phyloP scores from a whole-genome alignment of 352 stramenopile genomes.

The Blastocystis sp. region DNA sequence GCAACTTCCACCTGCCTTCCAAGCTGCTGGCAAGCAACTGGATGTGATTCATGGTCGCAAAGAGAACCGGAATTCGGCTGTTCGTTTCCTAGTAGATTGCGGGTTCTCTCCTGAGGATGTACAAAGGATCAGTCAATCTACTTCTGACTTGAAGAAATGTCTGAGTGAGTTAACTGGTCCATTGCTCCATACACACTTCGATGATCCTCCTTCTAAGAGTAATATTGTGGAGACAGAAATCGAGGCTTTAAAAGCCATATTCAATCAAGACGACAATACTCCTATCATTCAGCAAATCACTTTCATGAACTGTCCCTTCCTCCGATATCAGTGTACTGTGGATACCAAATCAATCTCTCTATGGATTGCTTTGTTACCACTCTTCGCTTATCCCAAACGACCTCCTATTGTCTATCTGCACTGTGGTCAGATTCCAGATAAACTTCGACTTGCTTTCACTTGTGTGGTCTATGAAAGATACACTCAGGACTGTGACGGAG shows the following conservation, averaged over 20 bases:
- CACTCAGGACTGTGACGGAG: not conserved
- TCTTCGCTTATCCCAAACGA: not conserved
- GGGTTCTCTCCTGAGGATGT: not conserved
- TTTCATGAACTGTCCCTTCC: not conserved
- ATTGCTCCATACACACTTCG: not conserved
- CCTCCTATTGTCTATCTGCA: not conserved
- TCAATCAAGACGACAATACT: not conserved
- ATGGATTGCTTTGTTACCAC: not conserved
- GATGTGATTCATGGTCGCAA: slow-evolving; percentile 67
- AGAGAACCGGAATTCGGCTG: not conserved
- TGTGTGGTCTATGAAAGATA: not conserved
- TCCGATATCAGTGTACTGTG: not conserved
- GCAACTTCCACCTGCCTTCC: slow-evolving; percentile 70
- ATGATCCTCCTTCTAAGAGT: not conserved
- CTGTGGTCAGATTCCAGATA: not conserved
- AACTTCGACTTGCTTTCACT: not conserved
- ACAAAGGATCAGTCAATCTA: not conserved
- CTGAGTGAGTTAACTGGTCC: not conserved
- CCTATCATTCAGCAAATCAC: not conserved
- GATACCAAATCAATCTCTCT: not conserved
- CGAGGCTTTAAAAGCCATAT: slow-evolving; percentile 10
- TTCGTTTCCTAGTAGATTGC: not conserved
- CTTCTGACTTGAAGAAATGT: not conserved
- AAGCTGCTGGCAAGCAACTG: slow-evolving; percentile 78
- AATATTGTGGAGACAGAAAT: not conserved